Evolutionary conservation across 441 rosid genomes (phyloP), one percentile per base, ranked within the genome.

Genomic region (Macaranga tanarius): DNA sequence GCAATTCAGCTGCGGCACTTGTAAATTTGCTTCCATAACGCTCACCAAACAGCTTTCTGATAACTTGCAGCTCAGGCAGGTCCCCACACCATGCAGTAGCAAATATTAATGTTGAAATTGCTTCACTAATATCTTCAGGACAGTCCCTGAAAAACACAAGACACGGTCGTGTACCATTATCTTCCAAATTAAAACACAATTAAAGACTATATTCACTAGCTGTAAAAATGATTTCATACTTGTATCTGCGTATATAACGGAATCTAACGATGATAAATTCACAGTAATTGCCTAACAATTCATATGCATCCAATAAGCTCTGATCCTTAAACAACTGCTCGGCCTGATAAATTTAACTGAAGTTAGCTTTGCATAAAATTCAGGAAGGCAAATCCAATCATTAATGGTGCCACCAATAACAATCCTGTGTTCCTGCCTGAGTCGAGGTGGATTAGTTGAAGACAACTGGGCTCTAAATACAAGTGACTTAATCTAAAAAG

Each of bases 31-130:
- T 54, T 48, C 81, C 84, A 38, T 72, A 66, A 26, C 77, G 66
- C 26, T 69, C 72, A 10, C 62, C 55, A 69, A 77, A 72, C 8
- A 77, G 73, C 70, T 64, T 71, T 56, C 40, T 59, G 57, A 75
- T 71, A 55, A 11, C 59, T 65, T 54, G 74, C 15, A 80, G 76
- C 70, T 80, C 84, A 17, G 79, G 81, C 65, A 80, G 67, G 77
- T 77, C 81, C 23, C 81, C 81, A 55, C 74, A 75, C 79, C 79
- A 75, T 13, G 79, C 50, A 42, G 75, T 63, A 51, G 79, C 75
- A 77, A 68, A 72, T 44, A 77, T 75, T 60, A 80, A 54, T 22
- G 84, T 72, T 52, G 81, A 80, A 69, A 77, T 71, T 44, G 81
- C 84, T 75, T 80, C 84, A 19, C 56, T 74, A 47, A 77, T 69